phyloP scores from a whole-genome alignment of 345 rosid genomes.

The Orychophragmus violaceus region DNA sequence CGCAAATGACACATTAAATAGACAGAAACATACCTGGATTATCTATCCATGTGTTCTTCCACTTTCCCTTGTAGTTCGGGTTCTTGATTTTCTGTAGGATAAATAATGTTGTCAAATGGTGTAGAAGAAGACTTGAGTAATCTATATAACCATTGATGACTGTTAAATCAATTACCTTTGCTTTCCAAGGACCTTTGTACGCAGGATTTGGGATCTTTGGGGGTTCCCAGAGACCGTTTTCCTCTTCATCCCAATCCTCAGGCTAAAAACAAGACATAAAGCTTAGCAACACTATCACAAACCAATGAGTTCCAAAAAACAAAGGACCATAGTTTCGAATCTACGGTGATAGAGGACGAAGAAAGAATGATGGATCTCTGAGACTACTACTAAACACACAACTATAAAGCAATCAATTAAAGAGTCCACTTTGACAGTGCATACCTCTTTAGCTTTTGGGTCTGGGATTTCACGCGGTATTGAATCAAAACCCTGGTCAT shows the following conservation, averaged over 20 bases:
- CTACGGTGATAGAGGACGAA: not conserved
- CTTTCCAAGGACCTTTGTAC: constrained; percentile 78
- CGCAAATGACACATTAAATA: not conserved
- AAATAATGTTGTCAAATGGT: not conserved
- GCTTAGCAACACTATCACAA: constrained; percentile 9
- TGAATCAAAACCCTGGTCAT: constrained; percentile 54
- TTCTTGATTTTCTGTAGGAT: constrained; percentile 73
- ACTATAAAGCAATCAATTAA: not conserved
- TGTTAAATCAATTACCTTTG: constrained; percentile 40
- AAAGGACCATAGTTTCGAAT: not conserved
- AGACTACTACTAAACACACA: constrained; percentile 8
- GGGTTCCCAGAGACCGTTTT: constrained; percentile 61
- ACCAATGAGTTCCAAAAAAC: not conserved
- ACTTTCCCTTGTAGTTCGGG: constrained; percentile 87
- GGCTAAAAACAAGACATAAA: constrained; percentile 39
- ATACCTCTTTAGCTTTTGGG: constrained; percentile 62
- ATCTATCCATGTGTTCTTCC: constrained; percentile 88
- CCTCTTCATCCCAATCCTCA: constrained; percentile 71
- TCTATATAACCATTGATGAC: not conserved
- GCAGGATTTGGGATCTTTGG: constrained; percentile 67
- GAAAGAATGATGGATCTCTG: not conserved
- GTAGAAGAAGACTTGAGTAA: not conserved
- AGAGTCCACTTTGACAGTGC: not conserved
- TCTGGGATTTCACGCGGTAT: constrained; percentile 57
- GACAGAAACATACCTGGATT: constrained; percentile 59